phyloP scores from a whole-genome alignment of 495 filamentous ascomycete species.

The Massariosphaeria phaeospora region DNA sequence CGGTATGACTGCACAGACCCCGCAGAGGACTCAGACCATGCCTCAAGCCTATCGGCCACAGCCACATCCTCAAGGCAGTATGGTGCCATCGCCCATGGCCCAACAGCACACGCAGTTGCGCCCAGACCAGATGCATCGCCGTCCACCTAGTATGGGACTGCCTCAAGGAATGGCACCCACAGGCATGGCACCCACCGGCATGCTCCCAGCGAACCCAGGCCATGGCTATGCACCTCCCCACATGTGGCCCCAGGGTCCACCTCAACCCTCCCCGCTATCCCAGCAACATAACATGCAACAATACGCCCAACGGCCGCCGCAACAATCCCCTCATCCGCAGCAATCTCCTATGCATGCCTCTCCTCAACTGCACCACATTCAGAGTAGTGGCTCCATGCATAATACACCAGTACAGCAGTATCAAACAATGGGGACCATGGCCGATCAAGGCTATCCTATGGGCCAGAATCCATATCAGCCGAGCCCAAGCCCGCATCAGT shows the following conservation, averaged over 20 bases:
- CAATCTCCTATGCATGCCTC: conserved; percentile 44
- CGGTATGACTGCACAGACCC: conserved; percentile 22
- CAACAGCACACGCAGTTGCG: conserved; percentile 46
- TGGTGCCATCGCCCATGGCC: conserved; percentile 51
- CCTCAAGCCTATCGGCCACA: conserved; percentile 47
- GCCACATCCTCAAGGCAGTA: conserved; percentile 50
- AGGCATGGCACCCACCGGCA: conserved; percentile 8
- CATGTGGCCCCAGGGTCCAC: conserved; percentile 49
- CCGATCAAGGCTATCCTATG: conserved; percentile 46
- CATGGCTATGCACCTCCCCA: conserved; percentile 51
- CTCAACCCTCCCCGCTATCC: conserved; percentile 52
- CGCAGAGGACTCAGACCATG: conserved; percentile 49
- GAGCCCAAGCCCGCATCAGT: conserved; percentile 42
- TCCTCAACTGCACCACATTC: conserved; percentile 56
- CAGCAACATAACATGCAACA: conserved; percentile 45
- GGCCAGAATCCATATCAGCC: conserved; percentile 49
- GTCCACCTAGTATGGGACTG: conserved; percentile 41
- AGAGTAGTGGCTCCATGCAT: conserved; percentile 40
- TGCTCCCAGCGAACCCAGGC: conserved; percentile 29
- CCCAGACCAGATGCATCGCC: conserved; percentile 47
- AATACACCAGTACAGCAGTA: conserved; percentile 35
- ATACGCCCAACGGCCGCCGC: conserved; percentile 43
- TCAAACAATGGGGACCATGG: conserved; percentile 37
- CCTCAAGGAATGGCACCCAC: conserved; percentile 9
- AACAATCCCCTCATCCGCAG: conserved; percentile 43